These are phyloP conservation scores for Spirogloea muscicola DNA, from an alignment of 139 green algal species.

Conservation along the genomic window DNA sequence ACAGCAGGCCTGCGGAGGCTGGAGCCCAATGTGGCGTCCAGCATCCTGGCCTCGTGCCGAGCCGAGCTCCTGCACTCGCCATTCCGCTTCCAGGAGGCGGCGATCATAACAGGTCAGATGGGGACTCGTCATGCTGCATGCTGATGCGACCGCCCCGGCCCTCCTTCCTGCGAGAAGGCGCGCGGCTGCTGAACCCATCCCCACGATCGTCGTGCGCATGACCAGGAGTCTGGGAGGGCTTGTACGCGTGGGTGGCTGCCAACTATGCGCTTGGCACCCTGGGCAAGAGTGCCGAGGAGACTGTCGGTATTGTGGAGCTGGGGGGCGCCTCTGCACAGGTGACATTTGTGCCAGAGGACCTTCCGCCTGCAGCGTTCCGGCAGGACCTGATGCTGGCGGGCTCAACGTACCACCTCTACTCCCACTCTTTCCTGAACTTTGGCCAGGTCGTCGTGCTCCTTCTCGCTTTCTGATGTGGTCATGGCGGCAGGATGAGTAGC, in stretches of 20 bases:
- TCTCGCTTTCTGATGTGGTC: too few species aligned
- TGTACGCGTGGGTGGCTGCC: constrained; percentile 36
- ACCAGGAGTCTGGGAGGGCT: constrained; percentile 20
- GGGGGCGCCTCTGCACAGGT: constrained; percentile 42
- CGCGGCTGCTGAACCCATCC: too few species aligned
- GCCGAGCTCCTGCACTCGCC: constrained; percentile 9
- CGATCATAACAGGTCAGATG: constrained; percentile 16
- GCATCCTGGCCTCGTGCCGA: constrained; percentile 28
- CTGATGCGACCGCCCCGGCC: too few species aligned
- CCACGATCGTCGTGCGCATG: neutral
- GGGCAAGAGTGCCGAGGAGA: constrained; percentile 4
- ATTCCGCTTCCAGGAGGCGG: constrained; percentile 28
- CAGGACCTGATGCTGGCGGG: constrained; percentile 1
- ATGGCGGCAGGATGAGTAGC: too few species aligned
- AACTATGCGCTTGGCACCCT: constrained; percentile 31
- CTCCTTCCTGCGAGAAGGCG: too few species aligned
- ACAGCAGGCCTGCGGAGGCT: constrained; percentile 30
- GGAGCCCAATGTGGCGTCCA: neutral
- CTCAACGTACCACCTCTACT: neutral
- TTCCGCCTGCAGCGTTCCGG: constrained; percentile 5
- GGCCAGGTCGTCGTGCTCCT: neutral
- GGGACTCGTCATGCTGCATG: neutral
- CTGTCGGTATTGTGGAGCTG: constrained; percentile 27
- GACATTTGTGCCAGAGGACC: constrained; percentile 14
- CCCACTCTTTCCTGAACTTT: constrained; percentile 26